Conservation (phyloP, 768 basidiomycete genomes). For the Tulasnella sp. region DNA sequence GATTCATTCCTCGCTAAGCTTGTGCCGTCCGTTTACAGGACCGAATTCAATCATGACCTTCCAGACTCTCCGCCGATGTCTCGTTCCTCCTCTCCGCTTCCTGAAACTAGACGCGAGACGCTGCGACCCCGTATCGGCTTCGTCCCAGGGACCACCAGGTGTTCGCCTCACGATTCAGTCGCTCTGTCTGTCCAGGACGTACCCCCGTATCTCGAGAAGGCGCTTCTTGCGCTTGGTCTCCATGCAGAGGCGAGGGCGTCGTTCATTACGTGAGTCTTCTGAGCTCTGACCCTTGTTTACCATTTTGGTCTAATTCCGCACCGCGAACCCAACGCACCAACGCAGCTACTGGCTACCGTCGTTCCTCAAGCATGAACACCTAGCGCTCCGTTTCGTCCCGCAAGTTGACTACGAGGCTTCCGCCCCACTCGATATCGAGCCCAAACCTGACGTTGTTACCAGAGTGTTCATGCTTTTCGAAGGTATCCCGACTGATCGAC, state of each 20-base stretch:
- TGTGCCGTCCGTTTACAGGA: background rate
- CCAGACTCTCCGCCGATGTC: background rate
- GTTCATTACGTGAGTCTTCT: background rate
- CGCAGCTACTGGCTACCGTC: constrained; percentile 54
- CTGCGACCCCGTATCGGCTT: background rate
- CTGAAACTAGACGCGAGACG: background rate
- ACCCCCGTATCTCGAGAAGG: background rate
- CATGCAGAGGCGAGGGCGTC: background rate
- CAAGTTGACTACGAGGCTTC: too few relatives aligned
- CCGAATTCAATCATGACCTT: background rate
- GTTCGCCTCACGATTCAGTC: background rate
- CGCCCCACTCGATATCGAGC: too few relatives aligned
- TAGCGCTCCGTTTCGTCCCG: too few relatives aligned
- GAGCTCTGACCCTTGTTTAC: background rate
- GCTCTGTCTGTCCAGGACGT: background rate
- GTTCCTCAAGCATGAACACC: constrained; percentile 47
- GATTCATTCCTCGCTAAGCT: too few relatives aligned
- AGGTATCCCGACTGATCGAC: too few relatives aligned
- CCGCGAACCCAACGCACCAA: too few relatives aligned
- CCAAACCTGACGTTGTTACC: too few relatives aligned
- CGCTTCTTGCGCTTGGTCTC: background rate
- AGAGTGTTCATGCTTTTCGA: too few relatives aligned
- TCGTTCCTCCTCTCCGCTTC: background rate
- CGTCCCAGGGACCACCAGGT: background rate
- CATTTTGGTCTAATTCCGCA: too few relatives aligned